Evolutionary conservation across 2,329 filamentous ascomycete genomes (phyloP).

Genomic region (Podosphaera aphanis): DNA sequence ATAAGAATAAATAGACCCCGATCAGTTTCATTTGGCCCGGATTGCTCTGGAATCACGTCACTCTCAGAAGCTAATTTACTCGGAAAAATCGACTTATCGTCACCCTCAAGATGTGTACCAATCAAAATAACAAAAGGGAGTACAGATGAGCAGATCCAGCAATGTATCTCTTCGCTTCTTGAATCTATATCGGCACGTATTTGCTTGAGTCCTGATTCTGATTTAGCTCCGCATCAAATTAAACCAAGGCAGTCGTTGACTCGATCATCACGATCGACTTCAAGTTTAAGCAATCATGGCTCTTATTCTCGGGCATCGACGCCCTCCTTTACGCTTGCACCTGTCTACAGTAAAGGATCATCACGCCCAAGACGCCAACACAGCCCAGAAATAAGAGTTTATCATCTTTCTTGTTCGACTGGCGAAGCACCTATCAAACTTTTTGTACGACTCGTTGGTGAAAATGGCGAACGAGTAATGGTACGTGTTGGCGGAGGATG

Average conservation of each 20-base stretch:
- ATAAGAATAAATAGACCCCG: constrained; percentile 5
- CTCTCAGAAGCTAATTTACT: constrained; percentile 10
- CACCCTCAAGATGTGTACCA: constrained; percentile 3
- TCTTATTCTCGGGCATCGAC: constrained; percentile 29
- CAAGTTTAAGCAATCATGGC: constrained; percentile 14
- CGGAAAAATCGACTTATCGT: constrained; percentile 9
- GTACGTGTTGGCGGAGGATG: constrained; percentile 95
- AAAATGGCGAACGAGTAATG: constrained; percentile 82
- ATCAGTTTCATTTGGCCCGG: constrained; percentile 2
- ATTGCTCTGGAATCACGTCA: constrained; percentile 1
- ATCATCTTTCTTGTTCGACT: constrained; percentile 67
- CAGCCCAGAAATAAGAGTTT: constrained; percentile 62
- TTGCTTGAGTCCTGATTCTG: constrained; percentile 36
- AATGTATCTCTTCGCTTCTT: constrained; percentile 59
- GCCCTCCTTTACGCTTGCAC: constrained; percentile 46
- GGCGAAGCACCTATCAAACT: constrained; percentile 81
- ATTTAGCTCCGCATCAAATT: constrained; percentile 13
- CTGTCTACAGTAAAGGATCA: constrained; percentile 24
- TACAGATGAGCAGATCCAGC: constrained; percentile 44
- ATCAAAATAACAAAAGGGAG: constrained; percentile 9
- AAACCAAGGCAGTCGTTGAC: constrained; percentile 16
- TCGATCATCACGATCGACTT: constrained; percentile 11
- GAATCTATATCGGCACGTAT: constrained; percentile 60
- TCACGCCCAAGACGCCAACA: constrained; percentile 24
- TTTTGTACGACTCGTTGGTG: constrained; percentile 78